Conservation (phyloP, 305 asterid species). For the Rubia tinctorum region DNA sequence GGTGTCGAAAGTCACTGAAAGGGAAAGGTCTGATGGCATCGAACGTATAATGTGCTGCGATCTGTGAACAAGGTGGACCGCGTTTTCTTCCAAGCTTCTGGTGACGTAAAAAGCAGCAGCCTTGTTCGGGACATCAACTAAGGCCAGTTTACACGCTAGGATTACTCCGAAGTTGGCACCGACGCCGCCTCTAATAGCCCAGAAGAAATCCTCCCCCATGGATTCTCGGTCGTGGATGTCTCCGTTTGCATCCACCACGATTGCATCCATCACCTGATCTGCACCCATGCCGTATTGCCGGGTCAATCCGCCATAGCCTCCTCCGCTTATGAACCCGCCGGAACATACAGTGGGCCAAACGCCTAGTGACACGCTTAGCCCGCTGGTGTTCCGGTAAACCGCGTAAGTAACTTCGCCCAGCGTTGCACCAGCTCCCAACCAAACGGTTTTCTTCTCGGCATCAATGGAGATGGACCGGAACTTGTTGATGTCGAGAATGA, state of each 20-base stretch:
- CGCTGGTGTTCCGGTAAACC: conserved; percentile 28
- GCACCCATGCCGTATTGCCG: conserved; percentile 49
- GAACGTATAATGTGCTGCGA: neutral
- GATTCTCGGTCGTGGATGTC: conserved; percentile 8
- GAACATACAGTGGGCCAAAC: conserved; percentile 55
- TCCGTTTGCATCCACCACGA: neutral
- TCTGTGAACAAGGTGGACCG: conserved; percentile 1
- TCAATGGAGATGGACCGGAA: conserved; percentile 8
- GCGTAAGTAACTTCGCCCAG: conserved; percentile 41
- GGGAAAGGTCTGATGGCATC: neutral
- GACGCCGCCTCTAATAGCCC: conserved; percentile 17
- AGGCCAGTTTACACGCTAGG: neutral
- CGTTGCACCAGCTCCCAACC: conserved; percentile 60
- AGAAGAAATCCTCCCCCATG: conserved; percentile 18
- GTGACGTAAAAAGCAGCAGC: neutral
- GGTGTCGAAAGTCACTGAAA: neutral
- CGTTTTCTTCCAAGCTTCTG: neutral
- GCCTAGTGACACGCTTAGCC: conserved; percentile 39
- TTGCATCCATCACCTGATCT: conserved; percentile 46
- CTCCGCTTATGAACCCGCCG: conserved; percentile 52
- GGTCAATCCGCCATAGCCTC: conserved; percentile 46
- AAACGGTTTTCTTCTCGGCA: neutral
- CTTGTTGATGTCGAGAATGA: conserved; percentile 9
- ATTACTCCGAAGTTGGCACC: conserved; percentile 9
- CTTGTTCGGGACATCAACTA: conserved; percentile 1